Evolutionary conservation across 257 asterid genomes (phyloP), one percentile per base, ranked within the genome.

Genomic region (Handroanthus guayacan): DNA sequence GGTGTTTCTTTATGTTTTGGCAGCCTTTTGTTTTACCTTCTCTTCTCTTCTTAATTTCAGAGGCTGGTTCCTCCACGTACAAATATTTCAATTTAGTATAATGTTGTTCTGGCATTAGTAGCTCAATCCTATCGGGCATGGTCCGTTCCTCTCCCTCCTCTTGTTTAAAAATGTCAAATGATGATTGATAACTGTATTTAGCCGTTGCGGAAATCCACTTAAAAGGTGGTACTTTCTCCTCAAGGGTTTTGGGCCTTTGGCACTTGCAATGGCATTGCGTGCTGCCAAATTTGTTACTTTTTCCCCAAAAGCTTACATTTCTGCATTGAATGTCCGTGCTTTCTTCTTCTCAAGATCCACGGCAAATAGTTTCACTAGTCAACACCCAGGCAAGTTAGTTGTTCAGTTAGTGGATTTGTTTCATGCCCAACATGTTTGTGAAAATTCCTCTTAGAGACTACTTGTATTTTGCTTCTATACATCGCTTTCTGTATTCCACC

Each of bases 391-490:
- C 87, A 1, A 48, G 56, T 69, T n/a, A 0, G 5, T n/a, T n/a
- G 14, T 36, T 38, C 14, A 39, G 14, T 45, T 20, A 18, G 36
- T 70, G 37, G n/a, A 6, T 64, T 69, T 0, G 60, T 0, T 4
- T 76, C 81, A n/a, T 45, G 20, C 44, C 37, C 77, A 62, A 80
- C 5, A 36, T 86, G 89, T 81, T 88, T 88, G 94, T 80, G 31
- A 62, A 88, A 90, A 83, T 77, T 84, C 80, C 83, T n/a, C 84
- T 76, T 7, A 62, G 78, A 77, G 25, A 47, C 10, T 2, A 1
- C 44, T 12, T 25, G 10, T 16, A 7, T 72, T n/a, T 72, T 69
- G n/a, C 13, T 76, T 62, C 38, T 56, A 14, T 37, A 17, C 36
- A 45, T 43, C 5, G 48, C 41, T 20, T 39, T 56, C 41, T 62